These are phyloP conservation scores for Mortierella polycephala DNA, from an alignment of 371 early-diverging fungal species.

Conservation along the genomic window DNA sequence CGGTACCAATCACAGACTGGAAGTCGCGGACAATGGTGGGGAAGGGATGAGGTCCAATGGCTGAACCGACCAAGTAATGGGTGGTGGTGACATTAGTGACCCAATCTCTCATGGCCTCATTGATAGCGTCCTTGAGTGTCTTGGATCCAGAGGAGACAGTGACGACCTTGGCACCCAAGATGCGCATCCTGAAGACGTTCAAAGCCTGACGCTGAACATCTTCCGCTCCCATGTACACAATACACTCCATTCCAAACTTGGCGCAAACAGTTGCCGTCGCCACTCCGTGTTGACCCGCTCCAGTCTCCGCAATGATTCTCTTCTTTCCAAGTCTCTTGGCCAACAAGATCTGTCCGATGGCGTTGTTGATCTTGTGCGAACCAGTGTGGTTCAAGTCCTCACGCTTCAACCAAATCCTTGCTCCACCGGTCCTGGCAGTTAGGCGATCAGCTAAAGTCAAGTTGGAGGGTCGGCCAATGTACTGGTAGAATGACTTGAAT, in stretches of 20 bases:
- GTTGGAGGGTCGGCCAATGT: conserved; percentile 92
- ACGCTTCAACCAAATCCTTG: conserved; percentile 96
- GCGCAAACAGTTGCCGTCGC: conserved; percentile 98
- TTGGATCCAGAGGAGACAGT: conserved; percentile 82
- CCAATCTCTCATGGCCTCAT: conserved; percentile 99
- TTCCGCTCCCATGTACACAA: conserved; percentile 97
- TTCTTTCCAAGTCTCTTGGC: conserved; percentile 96
- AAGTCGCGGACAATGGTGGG: conserved; percentile 96
- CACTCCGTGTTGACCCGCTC: conserved; percentile 99
- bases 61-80: conserved; percentile 96
- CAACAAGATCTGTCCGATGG: conserved; percentile 92
- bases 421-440: conserved; percentile 84
- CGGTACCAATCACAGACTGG: conserved; percentile 92
- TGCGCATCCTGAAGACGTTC: conserved; percentile 96
- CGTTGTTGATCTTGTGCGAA: conserved; percentile 99
- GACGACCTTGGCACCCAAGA: conserved; percentile 94
- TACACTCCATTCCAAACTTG: conserved; percentile 95
- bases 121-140: conserved; percentile 97
- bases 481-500: conserved; percentile 89
- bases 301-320: conserved; percentile 98
- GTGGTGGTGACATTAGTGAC: conserved; percentile 94
- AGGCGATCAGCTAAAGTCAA: conserved; percentile 89
- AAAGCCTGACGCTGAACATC: conserved; percentile 94
- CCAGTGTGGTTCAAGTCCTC: conserved; percentile 99
- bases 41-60: conserved; percentile 96